These are phyloP conservation scores for Sechiopsis laciniata DNA, from an alignment of 306 rosid species.

Conservation along the genomic window DNA sequence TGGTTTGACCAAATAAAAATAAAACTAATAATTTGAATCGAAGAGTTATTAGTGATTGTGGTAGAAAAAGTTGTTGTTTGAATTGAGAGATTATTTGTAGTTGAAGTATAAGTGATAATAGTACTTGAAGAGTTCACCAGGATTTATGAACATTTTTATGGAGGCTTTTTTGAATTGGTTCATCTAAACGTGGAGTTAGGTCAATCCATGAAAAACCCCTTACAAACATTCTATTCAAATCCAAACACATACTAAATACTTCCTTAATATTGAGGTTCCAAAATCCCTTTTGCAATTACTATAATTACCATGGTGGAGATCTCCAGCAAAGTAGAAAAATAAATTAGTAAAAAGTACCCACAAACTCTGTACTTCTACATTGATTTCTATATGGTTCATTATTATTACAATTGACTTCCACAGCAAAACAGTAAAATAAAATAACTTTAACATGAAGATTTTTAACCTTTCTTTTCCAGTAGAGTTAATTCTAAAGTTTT, in stretches of 20 bases:
- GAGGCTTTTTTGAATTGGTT: background rate
- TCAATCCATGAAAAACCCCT: too few relatives aligned
- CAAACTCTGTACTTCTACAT: background rate
- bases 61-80: too few relatives aligned
- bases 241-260: background rate
- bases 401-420: slow-evolving; percentile 12
- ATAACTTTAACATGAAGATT: slow-evolving; percentile 5
- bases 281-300: background rate
- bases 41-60: too few relatives aligned
- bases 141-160: background rate
- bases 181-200: too few relatives aligned
- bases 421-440: background rate
- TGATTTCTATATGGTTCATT: background rate
- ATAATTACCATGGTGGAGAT: background rate
- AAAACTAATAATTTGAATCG: too few relatives aligned
- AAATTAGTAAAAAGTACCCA: background rate
- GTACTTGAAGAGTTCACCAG: too few relatives aligned
- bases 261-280: background rate
- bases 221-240: too few relatives aligned
- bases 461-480: slow-evolving; percentile 4
- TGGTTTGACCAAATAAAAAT: too few relatives aligned
- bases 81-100: too few relatives aligned
- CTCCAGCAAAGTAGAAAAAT: background rate
- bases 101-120: too few relatives aligned
- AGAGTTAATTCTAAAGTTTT: background rate